Conservation (phyloP, 1,139 yeast genomes). For the Sugiyamaella paludigena region DNA sequence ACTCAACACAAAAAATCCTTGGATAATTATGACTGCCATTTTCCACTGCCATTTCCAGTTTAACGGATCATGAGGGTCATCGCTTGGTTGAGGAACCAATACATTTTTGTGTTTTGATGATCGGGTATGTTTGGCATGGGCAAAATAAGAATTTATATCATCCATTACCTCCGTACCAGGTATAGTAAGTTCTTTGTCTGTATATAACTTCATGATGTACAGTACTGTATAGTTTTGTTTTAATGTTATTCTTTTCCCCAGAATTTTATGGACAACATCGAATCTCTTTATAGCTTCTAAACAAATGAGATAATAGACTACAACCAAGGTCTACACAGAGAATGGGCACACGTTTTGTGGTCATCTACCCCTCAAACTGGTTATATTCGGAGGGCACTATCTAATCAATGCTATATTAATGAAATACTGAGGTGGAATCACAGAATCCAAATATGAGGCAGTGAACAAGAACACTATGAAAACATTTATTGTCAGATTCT, state of each 20-base stretch:
- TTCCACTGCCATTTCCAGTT: constrained; percentile 45
- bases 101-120: constrained; percentile 24
- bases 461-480: too few relatives aligned
- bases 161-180: constrained; percentile 5
- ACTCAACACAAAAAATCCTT: not conserved
- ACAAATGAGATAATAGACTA: too few relatives aligned
- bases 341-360: too few relatives aligned
- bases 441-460: too few relatives aligned
- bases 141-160: not conserved
- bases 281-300: too few relatives aligned
- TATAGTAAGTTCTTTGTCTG: not conserved
- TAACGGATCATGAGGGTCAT: constrained; percentile 50
- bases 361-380: too few relatives aligned
- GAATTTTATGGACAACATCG: not conserved
- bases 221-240: not conserved
- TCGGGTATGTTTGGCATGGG: not conserved
- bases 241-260: not conserved
- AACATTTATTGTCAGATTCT: too few relatives aligned
- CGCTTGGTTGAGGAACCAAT: constrained; percentile 46
- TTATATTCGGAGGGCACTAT: too few relatives aligned
- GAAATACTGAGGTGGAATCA: too few relatives aligned
- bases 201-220: not conserved
- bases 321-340: too few relatives aligned
- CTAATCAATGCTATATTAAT: too few relatives aligned
- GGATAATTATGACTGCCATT: constrained; percentile 22